Base-by-base conservation (phyloP, 1,284 basidiomycete genomes). In the Cystobasidium sp. region DNA sequence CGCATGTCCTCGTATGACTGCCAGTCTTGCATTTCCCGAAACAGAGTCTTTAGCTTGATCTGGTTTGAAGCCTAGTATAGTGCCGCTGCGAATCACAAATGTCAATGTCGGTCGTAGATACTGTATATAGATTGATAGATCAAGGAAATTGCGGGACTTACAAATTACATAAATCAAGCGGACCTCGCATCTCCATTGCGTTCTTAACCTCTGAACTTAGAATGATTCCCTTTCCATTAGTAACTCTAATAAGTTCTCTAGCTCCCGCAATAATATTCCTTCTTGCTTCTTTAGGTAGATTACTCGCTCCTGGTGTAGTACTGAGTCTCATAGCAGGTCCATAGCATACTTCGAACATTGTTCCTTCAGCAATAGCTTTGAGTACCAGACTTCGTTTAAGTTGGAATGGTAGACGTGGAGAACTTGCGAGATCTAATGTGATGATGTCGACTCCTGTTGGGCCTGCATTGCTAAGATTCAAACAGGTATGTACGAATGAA, bases 211-310 rank as follows among this genome's bases (percentile, higher is more conserved):
- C 67, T 7, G 66, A 70, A 47, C 63, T 68, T 3, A 76, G 58
- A n/a, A 76, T 76, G 46, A 76, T 46, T 55, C 68, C 62, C 51
- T 75, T 76, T 31, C 75, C 75, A 22, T 75, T 75, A 7, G 75
- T 76, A 24, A 76, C 53, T 55, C 72, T 58, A 24, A 75, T 67
- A 22, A 76, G 59, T 51, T 76, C 75, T 49, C 71, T 76, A 10
- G 75, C 75, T 1, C 72, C 73, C 9, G 73, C 67, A 37, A 76
- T 75, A 41, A 76, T 68, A 41, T 76, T 75, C 47, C 74, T 59
- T n/a, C 75, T 49, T 18, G 73, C 73, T 47, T 75, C 75, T 66
- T 68, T 63, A 10, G 74, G 74, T n/a, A 76, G 49, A 12, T 12
- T 61, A 24, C 56, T 68, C 8, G 43, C 31, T 22, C 46, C 65